Evolutionary conservation across 169 alveolate genomes (phyloP).

Genomic region (Plasmodium sp.): DNA sequence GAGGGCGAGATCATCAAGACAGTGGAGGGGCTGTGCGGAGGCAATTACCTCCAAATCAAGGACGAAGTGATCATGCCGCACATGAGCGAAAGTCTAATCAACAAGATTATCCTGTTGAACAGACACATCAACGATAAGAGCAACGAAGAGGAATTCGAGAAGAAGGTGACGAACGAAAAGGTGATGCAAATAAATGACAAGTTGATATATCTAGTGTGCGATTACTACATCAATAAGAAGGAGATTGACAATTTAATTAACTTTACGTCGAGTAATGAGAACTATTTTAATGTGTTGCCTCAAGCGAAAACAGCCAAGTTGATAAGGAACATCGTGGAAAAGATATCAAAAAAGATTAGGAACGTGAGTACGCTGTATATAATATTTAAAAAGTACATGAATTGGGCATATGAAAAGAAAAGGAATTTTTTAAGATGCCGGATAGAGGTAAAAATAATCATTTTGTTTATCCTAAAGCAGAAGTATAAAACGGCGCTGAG

Average conservation of each 20-base stretch:
- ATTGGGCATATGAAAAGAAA: conserved; percentile 94
- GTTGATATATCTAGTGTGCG: conserved; percentile 65
- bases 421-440: conserved; percentile 94
- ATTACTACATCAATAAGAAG: conserved; percentile 58
- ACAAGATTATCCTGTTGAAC: conserved; percentile 52
- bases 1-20: conserved; percentile 60
- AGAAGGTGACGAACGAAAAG: conserved; percentile 55
- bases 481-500: conserved; percentile 91
- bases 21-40: conserved; percentile 31
- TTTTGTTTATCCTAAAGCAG: conserved; percentile 86
- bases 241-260: conserved; percentile 82
- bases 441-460: conserved; percentile 93
- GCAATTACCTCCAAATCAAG: conserved; percentile 48
- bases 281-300: conserved; percentile 81
- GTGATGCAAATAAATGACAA: conserved; percentile 72
- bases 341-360: conserved; percentile 80
- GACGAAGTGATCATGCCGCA: conserved; percentile 69
- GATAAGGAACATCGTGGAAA: conserved; percentile 80
- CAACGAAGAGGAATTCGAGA: conserved; percentile 52
- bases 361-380: conserved; percentile 82
- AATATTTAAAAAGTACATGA: conserved; percentile 91
- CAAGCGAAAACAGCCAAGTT: conserved; percentile 86
- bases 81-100: conserved; percentile 52
- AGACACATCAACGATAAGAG: conserved; percentile 68
- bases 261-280: conserved; percentile 81